phyloP scores from a whole-genome alignment of 345 rosid genomes.

The Rubroshorea leprosula region DNA sequence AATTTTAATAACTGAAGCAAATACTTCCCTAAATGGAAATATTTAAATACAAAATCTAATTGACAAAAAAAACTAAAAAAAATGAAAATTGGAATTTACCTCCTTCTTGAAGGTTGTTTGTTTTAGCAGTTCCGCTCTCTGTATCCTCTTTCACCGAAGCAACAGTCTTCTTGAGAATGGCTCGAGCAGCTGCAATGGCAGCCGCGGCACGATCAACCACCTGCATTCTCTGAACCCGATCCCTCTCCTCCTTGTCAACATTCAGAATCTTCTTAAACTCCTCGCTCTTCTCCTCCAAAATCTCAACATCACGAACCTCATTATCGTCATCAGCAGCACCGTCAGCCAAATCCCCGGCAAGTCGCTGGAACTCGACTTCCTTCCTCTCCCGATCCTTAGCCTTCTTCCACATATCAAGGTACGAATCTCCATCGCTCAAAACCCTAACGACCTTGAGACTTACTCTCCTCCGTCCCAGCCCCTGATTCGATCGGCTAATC shows the following conservation, averaged over 20 bases:
- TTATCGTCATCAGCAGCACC: constrained; percentile 1
- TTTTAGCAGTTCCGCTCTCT: constrained; percentile 12
- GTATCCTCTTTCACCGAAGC: constrained; percentile 13
- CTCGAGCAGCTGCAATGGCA: constrained; percentile 69
- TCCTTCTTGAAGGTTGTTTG: constrained; percentile 1
- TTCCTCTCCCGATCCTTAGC: constrained; percentile 70
- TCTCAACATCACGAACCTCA: constrained; percentile 17
- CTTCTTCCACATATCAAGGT: constrained; percentile 78
- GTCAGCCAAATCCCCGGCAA: constrained; percentile 29
- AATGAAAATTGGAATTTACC: constrained; percentile 15
- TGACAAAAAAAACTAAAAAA: neutral
- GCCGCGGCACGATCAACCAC: constrained; percentile 86
- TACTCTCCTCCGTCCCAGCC: constrained; percentile 7
- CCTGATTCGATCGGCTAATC: constrained; percentile 8
- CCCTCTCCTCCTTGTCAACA: constrained; percentile 66
- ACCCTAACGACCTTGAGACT: constrained; percentile 30
- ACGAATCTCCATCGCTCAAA: constrained; percentile 46
- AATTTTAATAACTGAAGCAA: neutral
- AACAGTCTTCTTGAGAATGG: constrained; percentile 40
- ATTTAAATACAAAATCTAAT: neutral
- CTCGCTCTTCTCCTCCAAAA: constrained; percentile 62
- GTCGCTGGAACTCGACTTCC: constrained; percentile 50
- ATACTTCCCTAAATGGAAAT: neutral
- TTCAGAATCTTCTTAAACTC: constrained; percentile 70
- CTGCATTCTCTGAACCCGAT: constrained; percentile 72